Conservation (phyloP, 345 rosid species). For the Boechera divaricarpa region DNA sequence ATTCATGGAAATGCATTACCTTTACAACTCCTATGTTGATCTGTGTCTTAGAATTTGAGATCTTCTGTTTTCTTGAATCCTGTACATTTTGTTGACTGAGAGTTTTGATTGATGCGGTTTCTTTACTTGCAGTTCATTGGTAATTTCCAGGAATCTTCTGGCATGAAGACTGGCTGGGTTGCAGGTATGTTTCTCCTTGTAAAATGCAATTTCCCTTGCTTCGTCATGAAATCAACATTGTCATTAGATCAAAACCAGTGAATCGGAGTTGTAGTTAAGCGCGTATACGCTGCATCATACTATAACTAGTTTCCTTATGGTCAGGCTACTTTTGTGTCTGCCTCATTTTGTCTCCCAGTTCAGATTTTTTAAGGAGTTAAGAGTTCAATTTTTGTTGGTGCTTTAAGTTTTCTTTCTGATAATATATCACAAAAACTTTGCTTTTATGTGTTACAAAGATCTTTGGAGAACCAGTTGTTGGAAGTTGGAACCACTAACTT, state of each 20-base stretch:
- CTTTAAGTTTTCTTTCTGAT: not conserved
- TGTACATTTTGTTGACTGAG: not conserved
- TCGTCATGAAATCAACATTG: not conserved
- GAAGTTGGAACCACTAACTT: not conserved
- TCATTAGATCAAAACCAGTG: conserved; percentile 2
- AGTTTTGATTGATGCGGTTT: conserved; percentile 13
- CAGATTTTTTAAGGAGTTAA: not conserved
- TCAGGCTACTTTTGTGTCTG: not conserved
- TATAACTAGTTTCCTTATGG: conserved; percentile 5
- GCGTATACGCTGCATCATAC: not conserved
- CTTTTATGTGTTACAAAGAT: conserved; percentile 1
- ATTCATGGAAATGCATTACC: not conserved
- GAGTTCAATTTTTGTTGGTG: not conserved
- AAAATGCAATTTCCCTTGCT: not conserved
- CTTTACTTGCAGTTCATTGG: conserved; percentile 73
- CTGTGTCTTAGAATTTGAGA: not conserved
- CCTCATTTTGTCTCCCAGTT: not conserved
- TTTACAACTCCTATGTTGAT: not conserved
- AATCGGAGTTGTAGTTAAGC: not conserved
- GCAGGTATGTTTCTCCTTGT: conserved; percentile 57
- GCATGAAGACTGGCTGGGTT: conserved; percentile 89
- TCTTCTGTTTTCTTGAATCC: not conserved
- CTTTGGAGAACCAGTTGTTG: not conserved
- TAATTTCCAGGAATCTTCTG: conserved; percentile 80
- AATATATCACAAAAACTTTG: not conserved